Evolutionary conservation across 805 yeast genomes (phyloP).

Genomic region (Cyberlindnera mycetangii): DNA sequence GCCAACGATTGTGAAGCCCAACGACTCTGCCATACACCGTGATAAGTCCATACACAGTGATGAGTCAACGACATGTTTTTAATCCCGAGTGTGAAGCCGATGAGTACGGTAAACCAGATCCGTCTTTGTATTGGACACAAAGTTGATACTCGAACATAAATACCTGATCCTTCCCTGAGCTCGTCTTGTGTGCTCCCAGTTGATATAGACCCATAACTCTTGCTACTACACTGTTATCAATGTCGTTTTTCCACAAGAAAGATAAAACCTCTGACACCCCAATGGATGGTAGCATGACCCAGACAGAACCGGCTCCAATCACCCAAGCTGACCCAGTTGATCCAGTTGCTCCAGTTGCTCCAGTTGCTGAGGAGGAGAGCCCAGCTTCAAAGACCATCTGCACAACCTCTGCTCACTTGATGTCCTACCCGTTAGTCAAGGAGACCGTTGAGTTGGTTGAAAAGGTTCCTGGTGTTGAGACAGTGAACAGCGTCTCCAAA

Average conservation of each 20-base stretch:
- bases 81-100: neutral
- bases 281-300: neutral
- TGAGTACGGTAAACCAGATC: neutral
- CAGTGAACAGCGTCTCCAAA: slow-evolving; percentile 30
- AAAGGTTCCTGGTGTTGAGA: slow-evolving; percentile 37
- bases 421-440: slow-evolving; percentile 46
- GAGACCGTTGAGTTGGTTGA: slow-evolving; percentile 36
- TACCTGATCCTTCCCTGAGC: neutral
- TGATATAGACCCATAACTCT: too few relatives aligned
- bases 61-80: too few relatives aligned
- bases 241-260: slow-evolving; percentile 9
- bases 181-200: too few relatives aligned
- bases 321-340: neutral
- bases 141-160: neutral
- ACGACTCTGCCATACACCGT: too few relatives aligned
- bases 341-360: neutral
- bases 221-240: neutral
- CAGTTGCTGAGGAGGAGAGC: too few relatives aligned
- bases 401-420: slow-evolving; percentile 35
- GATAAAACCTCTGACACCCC: neutral
- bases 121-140: neutral
- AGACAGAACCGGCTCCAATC: neutral
- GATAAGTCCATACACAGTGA: too few relatives aligned
- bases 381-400: too few relatives aligned
- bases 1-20: too few relatives aligned